phyloP scores from a whole-genome alignment of 331 rosid genomes.

The Erythrophleum ivorense region DNA sequence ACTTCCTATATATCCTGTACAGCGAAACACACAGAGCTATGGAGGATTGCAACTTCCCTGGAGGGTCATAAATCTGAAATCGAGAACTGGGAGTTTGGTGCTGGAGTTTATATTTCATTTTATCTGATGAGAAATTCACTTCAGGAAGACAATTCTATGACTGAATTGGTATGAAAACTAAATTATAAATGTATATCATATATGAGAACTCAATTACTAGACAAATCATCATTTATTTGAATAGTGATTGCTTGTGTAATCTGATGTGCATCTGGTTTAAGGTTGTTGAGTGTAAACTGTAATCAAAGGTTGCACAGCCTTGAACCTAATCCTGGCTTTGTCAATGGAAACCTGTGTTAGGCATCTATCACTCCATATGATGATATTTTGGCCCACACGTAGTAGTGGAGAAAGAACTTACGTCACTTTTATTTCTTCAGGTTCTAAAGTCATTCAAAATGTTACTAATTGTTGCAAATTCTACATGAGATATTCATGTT shows the following conservation, averaged over 20 bases:
- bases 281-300: conserved; percentile 12
- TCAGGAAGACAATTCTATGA: conserved; percentile 67
- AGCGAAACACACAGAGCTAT: conserved; percentile 82
- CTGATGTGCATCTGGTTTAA: conserved; percentile 17
- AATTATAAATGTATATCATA: conserved; percentile 20
- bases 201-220: neutral
- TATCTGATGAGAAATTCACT: conserved; percentile 76
- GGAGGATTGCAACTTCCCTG: conserved; percentile 87
- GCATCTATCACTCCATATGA: conserved; percentile 25
- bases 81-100: conserved; percentile 98
- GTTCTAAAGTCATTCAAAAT: conserved; percentile 1
- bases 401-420: neutral
- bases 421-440: conserved; percentile 3
- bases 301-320: conserved; percentile 15
- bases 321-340: conserved; percentile 1
- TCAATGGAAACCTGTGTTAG: neutral
- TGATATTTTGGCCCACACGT: conserved; percentile 17
- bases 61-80: conserved; percentile 93
- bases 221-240: conserved; percentile 19
- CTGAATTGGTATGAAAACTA: conserved; percentile 63
- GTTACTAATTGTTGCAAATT: neutral
- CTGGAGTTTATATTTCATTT: conserved; percentile 88
- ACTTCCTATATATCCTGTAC: conserved; percentile 42
- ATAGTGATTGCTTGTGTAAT: conserved; percentile 21
- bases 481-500: conserved; percentile 11